Percentiles rank a stretch among this genome's conserved stretches.
Evolutionary conservation across 306 rosid species (phyloP).

Genomic region (Dalbergia cochinchinensis): DNA sequence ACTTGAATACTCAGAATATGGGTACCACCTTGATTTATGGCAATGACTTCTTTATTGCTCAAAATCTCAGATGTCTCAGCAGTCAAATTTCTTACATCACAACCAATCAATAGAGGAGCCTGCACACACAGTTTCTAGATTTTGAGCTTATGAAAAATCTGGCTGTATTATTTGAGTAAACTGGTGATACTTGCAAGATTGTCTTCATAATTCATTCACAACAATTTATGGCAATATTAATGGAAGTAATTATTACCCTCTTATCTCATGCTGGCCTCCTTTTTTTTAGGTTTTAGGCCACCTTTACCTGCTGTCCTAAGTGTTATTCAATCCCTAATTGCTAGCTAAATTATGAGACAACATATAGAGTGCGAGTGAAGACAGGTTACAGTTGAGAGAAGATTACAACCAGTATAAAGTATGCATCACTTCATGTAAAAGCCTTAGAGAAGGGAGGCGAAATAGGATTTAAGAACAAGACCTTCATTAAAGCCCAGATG

Average conservation of each 20-base stretch:
- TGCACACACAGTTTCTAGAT: conserved; percentile 53
- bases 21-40: conserved; percentile 82
- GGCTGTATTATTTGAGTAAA: conserved; percentile 12
- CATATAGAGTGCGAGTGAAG: neutral
- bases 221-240: conserved; percentile 15
- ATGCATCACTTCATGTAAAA: conserved; percentile 17
- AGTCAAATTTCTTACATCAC: conserved; percentile 84
- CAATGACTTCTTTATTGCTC: conserved; percentile 85
- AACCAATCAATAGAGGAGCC: conserved; percentile 95
- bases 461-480: conserved; percentile 43
- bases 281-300: neutral
- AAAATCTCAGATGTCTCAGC: conserved; percentile 73
- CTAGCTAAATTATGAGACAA: conserved; percentile 24
- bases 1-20: conserved; percentile 20
- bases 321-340: neutral
- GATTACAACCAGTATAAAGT: neutral
- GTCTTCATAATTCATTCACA: conserved; percentile 35
- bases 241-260: conserved; percentile 9
- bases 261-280: conserved; percentile 3
- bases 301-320: conserved; percentile 10
- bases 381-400: neutral
- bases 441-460: neutral
- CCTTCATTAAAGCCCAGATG: conserved; percentile 99
- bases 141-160: conserved; percentile 43
- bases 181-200: neutral